These are phyloP conservation scores for Leccinellum albellum DNA, from an alignment of 768 basidiomycete genomes.

Conservation along the genomic window DNA sequence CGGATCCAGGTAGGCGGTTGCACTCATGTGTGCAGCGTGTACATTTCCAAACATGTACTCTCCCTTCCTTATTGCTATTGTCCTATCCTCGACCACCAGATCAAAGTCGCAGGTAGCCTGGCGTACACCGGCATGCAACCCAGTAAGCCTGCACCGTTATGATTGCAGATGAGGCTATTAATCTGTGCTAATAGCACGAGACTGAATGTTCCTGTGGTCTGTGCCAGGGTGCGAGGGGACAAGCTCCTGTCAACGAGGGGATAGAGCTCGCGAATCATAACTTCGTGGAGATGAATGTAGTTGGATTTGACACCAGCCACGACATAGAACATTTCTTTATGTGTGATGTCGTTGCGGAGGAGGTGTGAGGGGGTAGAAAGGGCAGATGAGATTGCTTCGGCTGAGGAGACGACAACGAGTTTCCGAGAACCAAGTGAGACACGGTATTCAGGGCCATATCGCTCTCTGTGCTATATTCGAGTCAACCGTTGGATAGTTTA, in stretches of 20 bases:
- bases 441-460: constrained; percentile 13
- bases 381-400: constrained; percentile 10
- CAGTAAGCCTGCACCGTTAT: constrained; percentile 18
- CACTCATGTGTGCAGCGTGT: constrained; percentile 17
- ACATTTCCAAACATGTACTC: constrained; percentile 16
- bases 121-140: constrained; percentile 14
- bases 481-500: neutral
- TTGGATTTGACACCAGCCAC: constrained; percentile 12
- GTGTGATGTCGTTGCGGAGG: constrained; percentile 14
- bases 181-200: constrained; percentile 9
- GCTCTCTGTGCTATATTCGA: constrained; percentile 2
- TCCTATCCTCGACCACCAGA: constrained; percentile 5
- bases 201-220: constrained; percentile 10
- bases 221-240: constrained; percentile 9
- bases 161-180: neutral
- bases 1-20: constrained; percentile 7
- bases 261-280: constrained; percentile 18
- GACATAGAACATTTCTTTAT: constrained; percentile 8
- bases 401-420: constrained; percentile 15
- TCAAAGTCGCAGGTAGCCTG: constrained; percentile 15
- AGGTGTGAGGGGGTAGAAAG: neutral
- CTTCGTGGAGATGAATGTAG: constrained; percentile 6
- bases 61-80: constrained; percentile 19
- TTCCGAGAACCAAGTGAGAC: constrained; percentile 17
- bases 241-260: constrained; percentile 20